These are phyloP conservation scores for Pilasporangium apinafurcum DNA, from an alignment of 352 stramenopile genomes.

Conservation along the genomic window DNA sequence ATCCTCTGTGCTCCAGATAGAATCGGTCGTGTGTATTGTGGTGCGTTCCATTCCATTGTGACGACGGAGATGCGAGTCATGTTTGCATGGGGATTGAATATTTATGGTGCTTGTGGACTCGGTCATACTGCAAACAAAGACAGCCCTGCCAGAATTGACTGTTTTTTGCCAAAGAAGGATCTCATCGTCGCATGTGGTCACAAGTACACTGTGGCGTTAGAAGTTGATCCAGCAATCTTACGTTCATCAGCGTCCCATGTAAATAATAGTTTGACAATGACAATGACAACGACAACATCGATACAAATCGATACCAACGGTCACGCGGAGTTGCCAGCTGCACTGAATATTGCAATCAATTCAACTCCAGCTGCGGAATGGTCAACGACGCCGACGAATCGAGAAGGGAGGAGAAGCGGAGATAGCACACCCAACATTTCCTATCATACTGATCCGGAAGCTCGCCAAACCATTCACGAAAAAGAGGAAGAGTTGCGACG, in stretches of 20 bases:
- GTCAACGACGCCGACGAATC: conserved; percentile 7
- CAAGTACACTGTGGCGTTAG: conserved; percentile 76
- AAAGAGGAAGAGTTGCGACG: conserved; percentile 76
- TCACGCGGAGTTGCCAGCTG: not conserved
- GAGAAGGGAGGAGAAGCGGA: not conserved
- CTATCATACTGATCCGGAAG: conserved; percentile 2
- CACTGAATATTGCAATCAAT: conserved; percentile 7
- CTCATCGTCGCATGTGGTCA: conserved; percentile 67
- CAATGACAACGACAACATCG: too few relatives aligned
- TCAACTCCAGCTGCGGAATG: conserved; percentile 4
- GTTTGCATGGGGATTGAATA: conserved; percentile 77
- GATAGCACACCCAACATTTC: conserved; percentile 1
- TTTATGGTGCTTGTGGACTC: conserved; percentile 72
- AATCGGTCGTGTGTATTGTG: conserved; percentile 58
- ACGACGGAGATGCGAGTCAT: conserved; percentile 56
- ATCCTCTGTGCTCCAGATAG: conserved; percentile 40
- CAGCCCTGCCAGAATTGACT: conserved; percentile 67
- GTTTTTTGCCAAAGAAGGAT: conserved; percentile 47
- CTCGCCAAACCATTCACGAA: conserved; percentile 53
- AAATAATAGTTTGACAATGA: conserved; percentile 4
- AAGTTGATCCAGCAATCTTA: conserved; percentile 20
- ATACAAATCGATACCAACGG: not conserved
- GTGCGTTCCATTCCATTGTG: conserved; percentile 73
- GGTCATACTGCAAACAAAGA: conserved; percentile 80
- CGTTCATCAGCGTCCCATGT: conserved; percentile 5